A percentile compares a stretch with the other conserved stretches of the same genome.
Evolutionary conservation across 768 basidiomycete genomes (phyloP).

Genomic region (Trametes maxima): DNA sequence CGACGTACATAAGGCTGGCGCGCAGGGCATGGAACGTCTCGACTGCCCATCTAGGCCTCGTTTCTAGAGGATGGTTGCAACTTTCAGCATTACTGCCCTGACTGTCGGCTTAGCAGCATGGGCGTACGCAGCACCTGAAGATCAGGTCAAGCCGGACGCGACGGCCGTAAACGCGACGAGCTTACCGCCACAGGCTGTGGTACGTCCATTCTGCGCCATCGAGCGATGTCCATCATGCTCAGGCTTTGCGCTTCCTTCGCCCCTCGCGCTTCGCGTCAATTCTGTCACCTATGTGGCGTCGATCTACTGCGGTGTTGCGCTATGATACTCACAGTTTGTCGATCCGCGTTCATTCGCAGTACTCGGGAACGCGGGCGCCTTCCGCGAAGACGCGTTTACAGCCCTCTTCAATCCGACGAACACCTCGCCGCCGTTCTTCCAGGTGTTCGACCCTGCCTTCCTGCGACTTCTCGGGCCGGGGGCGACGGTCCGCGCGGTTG

Average conservation of each 20-base stretch:
- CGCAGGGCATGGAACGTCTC: background rate
- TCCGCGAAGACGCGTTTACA: conserved; percentile 35
- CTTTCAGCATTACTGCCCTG: background rate
- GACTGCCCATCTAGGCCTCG: background rate
- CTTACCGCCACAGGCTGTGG: conserved; percentile 21
- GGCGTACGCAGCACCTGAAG: conserved; percentile 1
- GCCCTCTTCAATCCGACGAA: conserved; percentile 63
- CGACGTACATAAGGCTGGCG: conserved; percentile 10
- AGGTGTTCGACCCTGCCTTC: conserved; percentile 57
- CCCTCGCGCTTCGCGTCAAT: background rate
- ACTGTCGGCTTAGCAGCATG: conserved; percentile 8
- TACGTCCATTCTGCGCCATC: background rate
- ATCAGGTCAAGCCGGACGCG: background rate
- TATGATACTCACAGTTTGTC: conserved; percentile 43
- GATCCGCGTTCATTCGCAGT: conserved; percentile 56
- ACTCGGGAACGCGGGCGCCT: conserved; percentile 44
- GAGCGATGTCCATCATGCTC: conserved; percentile 6
- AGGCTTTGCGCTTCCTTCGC: background rate
- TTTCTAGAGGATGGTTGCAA: conserved; percentile 9
- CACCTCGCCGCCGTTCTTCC: conserved; percentile 60
- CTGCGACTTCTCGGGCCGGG: conserved; percentile 56
- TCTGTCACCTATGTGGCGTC: background rate
- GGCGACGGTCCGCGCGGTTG: conserved; percentile 61
- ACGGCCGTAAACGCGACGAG: background rate
- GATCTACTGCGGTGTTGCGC: background rate